Conservation (phyloP, 2,329 filamentous ascomycete genomes). For the Mariannaea elegans region DNA sequence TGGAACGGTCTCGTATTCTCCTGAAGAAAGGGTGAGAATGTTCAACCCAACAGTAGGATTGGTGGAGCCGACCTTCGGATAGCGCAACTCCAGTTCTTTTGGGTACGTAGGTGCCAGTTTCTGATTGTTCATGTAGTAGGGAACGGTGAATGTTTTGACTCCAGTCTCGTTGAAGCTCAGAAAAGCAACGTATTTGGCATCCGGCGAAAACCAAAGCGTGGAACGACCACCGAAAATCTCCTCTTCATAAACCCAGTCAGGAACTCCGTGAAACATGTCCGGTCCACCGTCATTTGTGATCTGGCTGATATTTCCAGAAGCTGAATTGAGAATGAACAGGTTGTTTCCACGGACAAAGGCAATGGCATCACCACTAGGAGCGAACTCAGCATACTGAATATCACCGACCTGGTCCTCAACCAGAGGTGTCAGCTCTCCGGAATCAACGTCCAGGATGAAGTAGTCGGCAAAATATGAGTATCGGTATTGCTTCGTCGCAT, state of each 20-base stretch:
- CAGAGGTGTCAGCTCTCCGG: constrained; percentile 62
- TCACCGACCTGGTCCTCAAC: constrained; percentile 68
- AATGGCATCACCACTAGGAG: constrained; percentile 65
- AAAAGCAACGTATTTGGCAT: constrained; percentile 87
- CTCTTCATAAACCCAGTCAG: constrained; percentile 85
- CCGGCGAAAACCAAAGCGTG: constrained; percentile 91
- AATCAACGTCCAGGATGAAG: constrained; percentile 68
- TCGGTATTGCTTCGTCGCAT: constrained; percentile 74
- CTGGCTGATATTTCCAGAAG: constrained; percentile 60
- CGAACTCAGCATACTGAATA: constrained; percentile 73
- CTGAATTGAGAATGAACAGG: constrained; percentile 58
- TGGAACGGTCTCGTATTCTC: constrained; percentile 54
- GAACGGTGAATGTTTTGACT: constrained; percentile 71
- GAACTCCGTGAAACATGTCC: constrained; percentile 70
- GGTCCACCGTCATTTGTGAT: constrained; percentile 68
- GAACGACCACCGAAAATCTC: constrained; percentile 72
- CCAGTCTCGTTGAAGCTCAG: constrained; percentile 85
- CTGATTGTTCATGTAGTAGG: constrained; percentile 71
- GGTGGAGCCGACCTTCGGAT: constrained; percentile 74
- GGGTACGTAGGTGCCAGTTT: constrained; percentile 69
- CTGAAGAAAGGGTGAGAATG: constrained; percentile 61
- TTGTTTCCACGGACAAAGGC: constrained; percentile 75
- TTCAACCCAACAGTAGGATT: constrained; percentile 72
- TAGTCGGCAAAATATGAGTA: constrained; percentile 76
- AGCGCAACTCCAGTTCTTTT: constrained; percentile 68